A percentile compares a stretch with the other conserved stretches of the same genome.
phyloP scores from a whole-genome alignment of 768 basidiomycete genomes.

The Kwoniella sp. region DNA sequence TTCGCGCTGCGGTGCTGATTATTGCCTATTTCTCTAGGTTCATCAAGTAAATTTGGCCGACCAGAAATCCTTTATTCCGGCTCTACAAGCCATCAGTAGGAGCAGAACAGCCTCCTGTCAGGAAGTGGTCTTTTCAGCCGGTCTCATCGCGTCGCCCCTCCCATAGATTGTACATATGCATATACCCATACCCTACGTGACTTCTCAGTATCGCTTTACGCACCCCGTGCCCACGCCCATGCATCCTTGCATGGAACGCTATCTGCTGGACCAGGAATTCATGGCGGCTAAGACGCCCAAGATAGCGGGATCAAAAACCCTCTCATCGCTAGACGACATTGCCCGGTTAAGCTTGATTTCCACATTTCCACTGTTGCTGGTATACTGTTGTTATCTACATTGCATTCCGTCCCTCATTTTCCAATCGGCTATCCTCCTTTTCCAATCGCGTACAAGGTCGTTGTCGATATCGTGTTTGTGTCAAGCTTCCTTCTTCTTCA shows the following conservation, averaged over 20 bases:
- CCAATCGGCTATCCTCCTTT: neutral
- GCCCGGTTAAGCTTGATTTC: neutral
- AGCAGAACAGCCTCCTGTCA: neutral
- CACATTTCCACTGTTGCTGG: too few species aligned
- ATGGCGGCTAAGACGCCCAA: too few species aligned
- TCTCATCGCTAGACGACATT: neutral
- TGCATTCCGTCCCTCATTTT: neutral
- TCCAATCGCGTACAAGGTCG: neutral
- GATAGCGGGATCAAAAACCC: neutral
- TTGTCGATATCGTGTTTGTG: too few species aligned
- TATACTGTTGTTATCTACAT: neutral
- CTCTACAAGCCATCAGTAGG: too few species aligned
- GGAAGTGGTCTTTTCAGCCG: too few species aligned
- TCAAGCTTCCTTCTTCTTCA: too few species aligned
- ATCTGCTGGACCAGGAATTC: too few species aligned
- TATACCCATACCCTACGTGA: neutral
- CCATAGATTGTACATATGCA: constrained; percentile 4
- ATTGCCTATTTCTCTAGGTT: constrained; percentile 12
- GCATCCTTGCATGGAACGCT: too few species aligned
- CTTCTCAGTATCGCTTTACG: too few species aligned
- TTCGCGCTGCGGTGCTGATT: neutral
- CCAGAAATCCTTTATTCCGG: too few species aligned
- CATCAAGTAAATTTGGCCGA: constrained; percentile 15
- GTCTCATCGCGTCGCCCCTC: neutral
- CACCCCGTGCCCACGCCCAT: too few species aligned